Percentiles rank a stretch among this genome's conserved stretches.
Conservation (phyloP, 495 filamentous ascomycete species). For the Talaromyces wortmannii region DNA sequence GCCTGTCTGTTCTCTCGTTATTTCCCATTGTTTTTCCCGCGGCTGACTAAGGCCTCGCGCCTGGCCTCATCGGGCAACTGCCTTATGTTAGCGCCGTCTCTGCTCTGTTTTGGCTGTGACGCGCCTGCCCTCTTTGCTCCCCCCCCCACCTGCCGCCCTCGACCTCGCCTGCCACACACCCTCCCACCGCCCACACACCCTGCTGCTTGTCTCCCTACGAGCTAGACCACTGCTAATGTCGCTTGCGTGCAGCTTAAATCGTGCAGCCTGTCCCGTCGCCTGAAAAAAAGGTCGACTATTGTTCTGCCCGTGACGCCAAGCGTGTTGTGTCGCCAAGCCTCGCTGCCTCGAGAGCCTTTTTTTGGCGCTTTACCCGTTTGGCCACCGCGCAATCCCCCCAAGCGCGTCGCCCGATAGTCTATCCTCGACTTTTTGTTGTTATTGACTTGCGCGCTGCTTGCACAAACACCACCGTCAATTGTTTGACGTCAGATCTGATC, state of each 20-base stretch:
- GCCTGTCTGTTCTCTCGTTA: neutral
- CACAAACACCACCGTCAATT: conserved; percentile 2
- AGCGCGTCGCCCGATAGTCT: neutral
- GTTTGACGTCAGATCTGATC: neutral
- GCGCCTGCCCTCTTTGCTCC: neutral
- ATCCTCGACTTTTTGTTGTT: neutral
- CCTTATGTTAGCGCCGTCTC: neutral
- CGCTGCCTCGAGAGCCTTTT: neutral
- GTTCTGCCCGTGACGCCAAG: neutral
- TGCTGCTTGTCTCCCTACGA: neutral
- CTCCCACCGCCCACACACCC: neutral
- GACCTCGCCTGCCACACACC: neutral
- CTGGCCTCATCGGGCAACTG: neutral
- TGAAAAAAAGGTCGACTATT: neutral
- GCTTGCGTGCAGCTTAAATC: neutral
- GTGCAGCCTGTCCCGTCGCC: no score
- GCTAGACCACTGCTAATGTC: neutral
- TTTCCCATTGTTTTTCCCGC: neutral
- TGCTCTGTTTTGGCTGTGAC: neutral
- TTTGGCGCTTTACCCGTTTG: neutral
- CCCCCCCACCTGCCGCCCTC: neutral
- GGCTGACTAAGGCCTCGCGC: neutral
- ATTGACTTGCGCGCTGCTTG: neutral
- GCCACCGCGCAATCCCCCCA: neutral
- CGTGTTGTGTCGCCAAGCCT: neutral